phyloP scores from a whole-genome alignment of 805 yeast genomes.

The Yamadazyma nakazawae region DNA sequence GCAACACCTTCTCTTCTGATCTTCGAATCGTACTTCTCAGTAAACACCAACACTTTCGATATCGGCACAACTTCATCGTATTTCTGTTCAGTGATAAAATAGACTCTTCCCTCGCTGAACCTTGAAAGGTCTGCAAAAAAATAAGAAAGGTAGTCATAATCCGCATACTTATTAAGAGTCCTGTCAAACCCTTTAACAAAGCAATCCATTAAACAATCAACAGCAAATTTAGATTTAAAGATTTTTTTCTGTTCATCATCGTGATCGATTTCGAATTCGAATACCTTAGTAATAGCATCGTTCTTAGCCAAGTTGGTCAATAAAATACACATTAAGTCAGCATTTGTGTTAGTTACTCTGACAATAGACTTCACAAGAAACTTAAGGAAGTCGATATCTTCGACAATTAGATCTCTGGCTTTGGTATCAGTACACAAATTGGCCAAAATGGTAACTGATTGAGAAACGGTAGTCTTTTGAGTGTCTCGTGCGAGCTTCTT shows the following conservation, averaged over 20 bases:
- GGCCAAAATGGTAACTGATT: slow-evolving; percentile 74
- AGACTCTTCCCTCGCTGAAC: slow-evolving; percentile 66
- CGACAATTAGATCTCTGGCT: slow-evolving; percentile 62
- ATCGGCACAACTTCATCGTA: slow-evolving; percentile 78
- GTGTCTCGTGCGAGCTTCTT: slow-evolving; percentile 52
- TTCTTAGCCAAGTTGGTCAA: slow-evolving; percentile 83
- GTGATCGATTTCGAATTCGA: slow-evolving; percentile 35
- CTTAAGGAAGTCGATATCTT: slow-evolving; percentile 55
- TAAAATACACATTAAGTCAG: slow-evolving; percentile 80
- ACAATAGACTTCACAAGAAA: slow-evolving; percentile 49
- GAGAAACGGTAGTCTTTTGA: slow-evolving; percentile 54
- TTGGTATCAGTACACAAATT: slow-evolving; percentile 72
- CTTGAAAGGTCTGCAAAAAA: slow-evolving; percentile 90
- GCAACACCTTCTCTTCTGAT: slow-evolving; percentile 90
- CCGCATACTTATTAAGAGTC: slow-evolving; percentile 65
- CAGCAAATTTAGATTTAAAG: slow-evolving; percentile 54
- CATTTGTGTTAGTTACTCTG: slow-evolving; percentile 57
- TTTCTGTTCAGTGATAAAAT: slow-evolving; percentile 66
- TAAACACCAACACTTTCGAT: slow-evolving; percentile 76
- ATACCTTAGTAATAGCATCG: slow-evolving; percentile 54
- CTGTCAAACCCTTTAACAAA: slow-evolving; percentile 83
- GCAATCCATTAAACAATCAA: slow-evolving; percentile 84
- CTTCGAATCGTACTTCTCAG: slow-evolving; percentile 73
- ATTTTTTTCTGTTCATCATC: slow-evolving; percentile 34
- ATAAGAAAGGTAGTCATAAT: slow-evolving; percentile 78